Evolutionary conservation across 768 basidiomycete genomes (phyloP).

Genomic region (Phaffia australis): DNA sequence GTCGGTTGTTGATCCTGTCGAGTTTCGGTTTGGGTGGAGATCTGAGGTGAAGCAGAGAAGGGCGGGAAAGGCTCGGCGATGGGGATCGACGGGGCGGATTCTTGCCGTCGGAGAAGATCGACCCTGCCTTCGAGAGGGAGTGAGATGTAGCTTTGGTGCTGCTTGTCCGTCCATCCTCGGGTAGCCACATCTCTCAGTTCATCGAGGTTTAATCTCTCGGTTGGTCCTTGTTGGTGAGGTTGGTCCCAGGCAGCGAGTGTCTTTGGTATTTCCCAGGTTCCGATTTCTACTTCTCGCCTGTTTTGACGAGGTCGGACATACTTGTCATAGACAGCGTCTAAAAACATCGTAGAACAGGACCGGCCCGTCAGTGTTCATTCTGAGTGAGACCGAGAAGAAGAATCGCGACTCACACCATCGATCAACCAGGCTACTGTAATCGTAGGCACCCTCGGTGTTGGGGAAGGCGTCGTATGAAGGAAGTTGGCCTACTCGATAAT

Average conservation of each 20-base stretch:
- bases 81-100: neutral
- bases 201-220: constrained; percentile 46
- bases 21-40: constrained; percentile 63
- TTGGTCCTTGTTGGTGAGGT: constrained; percentile 19
- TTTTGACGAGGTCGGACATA: constrained; percentile 54
- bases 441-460: constrained; percentile 43
- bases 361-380: no score
- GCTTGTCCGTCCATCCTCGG: constrained; percentile 41
- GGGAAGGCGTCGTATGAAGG: constrained; percentile 16
- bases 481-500: constrained; percentile 54
- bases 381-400: no score
- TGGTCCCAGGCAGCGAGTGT: constrained; percentile 71
- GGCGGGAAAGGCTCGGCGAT: constrained; percentile 25
- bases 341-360: no score
- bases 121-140: constrained; percentile 80
- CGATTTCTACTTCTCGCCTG: no score
- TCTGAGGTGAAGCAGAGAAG: constrained; percentile 41
- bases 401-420: constrained; percentile 55
- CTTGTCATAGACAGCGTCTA: constrained; percentile 59
- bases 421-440: constrained; percentile 71
- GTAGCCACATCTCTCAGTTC: constrained; percentile 55
- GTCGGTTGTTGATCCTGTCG: constrained; percentile 49
- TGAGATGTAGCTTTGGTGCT: constrained; percentile 56
- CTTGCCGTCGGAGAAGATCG: constrained; percentile 62
- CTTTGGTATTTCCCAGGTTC: constrained; percentile 52